Base-by-base conservation (phyloP, 2,329 filamentous ascomycete species). In the Exophiala oligosperma region DNA sequence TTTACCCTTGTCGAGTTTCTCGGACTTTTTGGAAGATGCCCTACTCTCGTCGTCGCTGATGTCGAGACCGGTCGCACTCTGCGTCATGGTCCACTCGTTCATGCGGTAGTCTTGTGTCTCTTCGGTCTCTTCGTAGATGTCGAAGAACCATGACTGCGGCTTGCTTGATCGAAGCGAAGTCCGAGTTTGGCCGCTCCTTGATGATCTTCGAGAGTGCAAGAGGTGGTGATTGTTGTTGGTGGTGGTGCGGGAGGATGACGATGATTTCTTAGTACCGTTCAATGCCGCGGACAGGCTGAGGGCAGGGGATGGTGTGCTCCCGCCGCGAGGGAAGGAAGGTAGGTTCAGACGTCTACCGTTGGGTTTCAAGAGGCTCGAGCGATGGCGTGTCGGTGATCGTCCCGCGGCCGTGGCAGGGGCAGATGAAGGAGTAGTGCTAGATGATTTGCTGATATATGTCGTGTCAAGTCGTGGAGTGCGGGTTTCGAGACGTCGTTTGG, bases 41-140 rank as follows among this genome's bases (percentile, higher is more conserved):
- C 64, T 81, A 74, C 69, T 83, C 71, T 96, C 92, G 67, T 96
- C 92, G 23, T 91, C 92, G 65, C 86, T 91, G 69, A 97, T 91
- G 71, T 97, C 93, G 2, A 97, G 82, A 9, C 54, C 56, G 63
- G 88, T 88, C 6, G 93, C 93, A 56, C 88, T 89, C 77, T 97
- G 93, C 74, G 97, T 90, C 76, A 97, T 90, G 17, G 65, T 65
- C 65, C 65, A 67, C 38, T 67, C 65, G 41, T 63, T 65, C 40
- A 96, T 79, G 69, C 96, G 97, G 67, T 92, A 91, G 74, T 94
- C 90, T 71, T 96, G 88, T 70, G 97, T 90, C 71, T 96, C 90
- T 6, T 89, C 84, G 0, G 90, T 91, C 73, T 99, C 93, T 71
- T 96, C 91, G 71, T 97, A 88, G 69, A 99, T 97, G 59, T 93